Evolutionary conservation across 1,284 basidiomycete genomes (phyloP).

Genomic region (Phellinidium pouzarii): DNA sequence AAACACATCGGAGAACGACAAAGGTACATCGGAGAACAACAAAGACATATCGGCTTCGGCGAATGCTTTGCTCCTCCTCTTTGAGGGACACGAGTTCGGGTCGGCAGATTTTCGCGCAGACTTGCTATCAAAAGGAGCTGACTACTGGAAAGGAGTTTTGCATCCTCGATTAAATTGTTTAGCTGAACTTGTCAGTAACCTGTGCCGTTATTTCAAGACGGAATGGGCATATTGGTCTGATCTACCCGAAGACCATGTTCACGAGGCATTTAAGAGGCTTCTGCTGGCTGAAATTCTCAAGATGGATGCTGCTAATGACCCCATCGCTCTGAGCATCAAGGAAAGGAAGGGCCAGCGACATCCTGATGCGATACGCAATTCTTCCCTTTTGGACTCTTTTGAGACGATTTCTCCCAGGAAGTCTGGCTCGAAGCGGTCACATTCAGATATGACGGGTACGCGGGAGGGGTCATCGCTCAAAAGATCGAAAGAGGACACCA

Average conservation of each 20-base stretch:
- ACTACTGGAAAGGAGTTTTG: background rate
- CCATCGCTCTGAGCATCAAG: background rate
- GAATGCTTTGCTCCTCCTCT: too few species aligned
- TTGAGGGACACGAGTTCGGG: too few species aligned
- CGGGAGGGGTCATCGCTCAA: background rate
- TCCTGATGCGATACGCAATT: background rate
- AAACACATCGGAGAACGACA: background rate
- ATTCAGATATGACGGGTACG: background rate
- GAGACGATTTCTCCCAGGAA: background rate
- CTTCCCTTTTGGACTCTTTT: background rate
- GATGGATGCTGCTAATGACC: too few species aligned
- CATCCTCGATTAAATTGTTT: background rate
- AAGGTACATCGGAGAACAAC: too few species aligned
- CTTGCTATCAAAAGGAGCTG: background rate
- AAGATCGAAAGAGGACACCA: background rate
- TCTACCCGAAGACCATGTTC: background rate
- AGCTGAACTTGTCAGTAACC: background rate
- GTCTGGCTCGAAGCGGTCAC: background rate
- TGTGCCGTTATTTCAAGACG: background rate
- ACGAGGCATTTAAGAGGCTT: background rate
- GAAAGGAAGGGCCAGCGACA: background rate
- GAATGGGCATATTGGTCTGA: background rate
- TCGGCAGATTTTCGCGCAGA: background rate
- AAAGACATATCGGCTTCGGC: too few species aligned
- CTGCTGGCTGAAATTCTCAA: background rate